A percentile compares a stretch with the other conserved stretches of the same genome.
phyloP scores from a whole-genome alignment of 192 early-diverging fungal genomes.

The Coemansia sp. region DNA sequence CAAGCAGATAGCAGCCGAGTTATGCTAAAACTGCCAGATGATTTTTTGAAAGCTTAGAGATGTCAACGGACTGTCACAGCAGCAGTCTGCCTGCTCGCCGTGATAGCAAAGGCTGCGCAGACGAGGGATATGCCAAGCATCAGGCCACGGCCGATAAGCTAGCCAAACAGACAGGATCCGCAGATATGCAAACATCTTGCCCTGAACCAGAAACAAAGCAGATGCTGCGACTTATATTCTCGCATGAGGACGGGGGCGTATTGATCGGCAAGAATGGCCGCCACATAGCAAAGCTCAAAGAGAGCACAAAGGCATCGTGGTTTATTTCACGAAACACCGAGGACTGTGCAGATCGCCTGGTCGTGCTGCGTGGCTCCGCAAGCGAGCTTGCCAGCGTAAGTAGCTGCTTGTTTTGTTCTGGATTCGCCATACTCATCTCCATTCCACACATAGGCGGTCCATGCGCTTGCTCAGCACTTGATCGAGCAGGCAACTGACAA shows the following conservation, averaged over 20 bases:
- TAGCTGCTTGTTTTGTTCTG: not conserved
- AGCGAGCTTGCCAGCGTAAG: conserved; percentile 35
- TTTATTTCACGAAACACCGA: conserved; percentile 25
- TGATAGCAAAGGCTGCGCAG: not conserved
- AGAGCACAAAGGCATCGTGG: conserved; percentile 28
- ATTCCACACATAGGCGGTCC: conserved; percentile 23
- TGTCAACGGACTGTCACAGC: not conserved
- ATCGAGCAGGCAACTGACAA: conserved; percentile 10
- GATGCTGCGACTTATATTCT: conserved; percentile 32
- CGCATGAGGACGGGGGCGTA: conserved; percentile 41
- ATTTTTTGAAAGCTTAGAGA: not conserved
- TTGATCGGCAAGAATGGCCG: conserved; percentile 47
- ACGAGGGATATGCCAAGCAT: not conserved
- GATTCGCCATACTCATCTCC: not conserved
- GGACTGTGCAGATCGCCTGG: conserved; percentile 32
- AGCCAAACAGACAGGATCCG: not conserved
- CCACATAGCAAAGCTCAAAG: conserved; percentile 49
- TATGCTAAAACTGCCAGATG: not conserved
- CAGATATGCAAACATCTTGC: not conserved
- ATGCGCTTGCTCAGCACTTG: conserved; percentile 34
- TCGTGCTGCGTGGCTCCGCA: conserved; percentile 25
- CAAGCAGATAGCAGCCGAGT: not conserved
- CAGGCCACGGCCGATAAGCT: not conserved
- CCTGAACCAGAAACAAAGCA: not conserved
- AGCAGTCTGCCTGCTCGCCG: conserved; percentile 1